Percentiles rank a stretch among this genome's conserved stretches.
Conservation (phyloP, 352 stramenopile genomes). For the Thalassiosira hispida region DNA sequence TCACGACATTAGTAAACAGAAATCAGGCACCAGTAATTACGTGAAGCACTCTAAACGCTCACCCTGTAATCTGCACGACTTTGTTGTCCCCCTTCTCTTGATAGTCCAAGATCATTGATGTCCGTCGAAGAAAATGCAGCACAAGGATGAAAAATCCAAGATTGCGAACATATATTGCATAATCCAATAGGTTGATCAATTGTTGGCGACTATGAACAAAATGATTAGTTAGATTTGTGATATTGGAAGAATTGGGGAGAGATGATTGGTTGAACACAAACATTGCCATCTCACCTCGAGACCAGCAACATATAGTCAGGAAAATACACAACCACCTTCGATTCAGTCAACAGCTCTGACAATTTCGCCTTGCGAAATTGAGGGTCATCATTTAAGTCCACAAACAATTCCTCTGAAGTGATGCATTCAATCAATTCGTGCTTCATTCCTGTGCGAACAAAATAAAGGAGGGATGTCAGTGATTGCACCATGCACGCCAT, state of each 20-base stretch:
- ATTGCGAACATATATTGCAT: constrained; percentile 64
- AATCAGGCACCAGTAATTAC: not conserved
- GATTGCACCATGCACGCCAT: not conserved
- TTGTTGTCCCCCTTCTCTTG: constrained; percentile 52
- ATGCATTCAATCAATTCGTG: constrained; percentile 73
- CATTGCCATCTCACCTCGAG: constrained; percentile 34
- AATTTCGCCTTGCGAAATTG: constrained; percentile 58
- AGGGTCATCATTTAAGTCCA: constrained; percentile 68
- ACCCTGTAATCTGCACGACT: constrained; percentile 65
- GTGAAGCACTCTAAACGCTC: constrained; percentile 8
- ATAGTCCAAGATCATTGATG: constrained; percentile 36
- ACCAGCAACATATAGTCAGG: constrained; percentile 70
- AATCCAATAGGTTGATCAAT: constrained; percentile 73
- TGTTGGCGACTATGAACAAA: constrained; percentile 45
- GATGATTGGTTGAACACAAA: too few relatives aligned
- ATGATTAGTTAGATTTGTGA: not conserved
- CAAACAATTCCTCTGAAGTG: constrained; percentile 54
- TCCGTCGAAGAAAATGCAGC: constrained; percentile 33
- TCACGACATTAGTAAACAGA: constrained; percentile 1
- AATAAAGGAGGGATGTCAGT: not conserved
- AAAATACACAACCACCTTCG: constrained; percentile 69
- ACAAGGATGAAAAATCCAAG: constrained; percentile 64
- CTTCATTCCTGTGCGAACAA: constrained; percentile 36
- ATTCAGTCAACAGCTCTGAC: constrained; percentile 64
- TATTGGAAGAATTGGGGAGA: not conserved